These are phyloP conservation scores for Gossypium gossypioides DNA, from an alignment of 441 rosid species.

Conservation along the genomic window DNA sequence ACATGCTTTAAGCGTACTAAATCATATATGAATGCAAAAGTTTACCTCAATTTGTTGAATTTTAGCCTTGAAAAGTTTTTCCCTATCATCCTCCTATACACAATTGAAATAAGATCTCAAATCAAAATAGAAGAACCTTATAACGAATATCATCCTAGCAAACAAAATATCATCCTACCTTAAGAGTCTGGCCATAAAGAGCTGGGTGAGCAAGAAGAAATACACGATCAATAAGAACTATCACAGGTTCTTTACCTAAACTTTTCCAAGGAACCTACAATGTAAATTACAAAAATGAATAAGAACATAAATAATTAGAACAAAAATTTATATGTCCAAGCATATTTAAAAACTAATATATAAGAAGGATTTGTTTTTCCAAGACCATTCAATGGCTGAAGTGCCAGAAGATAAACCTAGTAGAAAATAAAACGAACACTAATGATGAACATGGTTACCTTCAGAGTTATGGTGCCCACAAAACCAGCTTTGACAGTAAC, in stretches of 20 bases:
- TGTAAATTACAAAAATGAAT: neutral
- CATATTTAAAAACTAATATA: neutral
- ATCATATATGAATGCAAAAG: neutral
- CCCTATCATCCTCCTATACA: slow-evolving; percentile 71
- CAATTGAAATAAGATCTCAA: slow-evolving; percentile 2
- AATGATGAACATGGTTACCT: slow-evolving; percentile 40
- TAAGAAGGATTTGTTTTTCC: neutral
- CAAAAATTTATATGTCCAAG: neutral
- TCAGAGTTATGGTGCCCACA: slow-evolving; percentile 79
- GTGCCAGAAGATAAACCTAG: neutral
- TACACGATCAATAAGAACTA: slow-evolving; percentile 85
- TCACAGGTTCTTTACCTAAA: slow-evolving; percentile 91
- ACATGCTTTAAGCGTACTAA: neutral
- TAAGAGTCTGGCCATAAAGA: slow-evolving; percentile 48
- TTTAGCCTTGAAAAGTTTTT: slow-evolving; percentile 75
- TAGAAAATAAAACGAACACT: neutral
- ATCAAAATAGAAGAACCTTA: neutral
- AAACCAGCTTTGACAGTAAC: slow-evolving; percentile 93
- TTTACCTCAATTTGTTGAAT: slow-evolving; percentile 89
- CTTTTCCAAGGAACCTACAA: slow-evolving; percentile 98
- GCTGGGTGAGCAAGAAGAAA: slow-evolving; percentile 84
- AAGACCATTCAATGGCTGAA: neutral
- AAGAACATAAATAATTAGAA: neutral
- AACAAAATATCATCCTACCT: slow-evolving; percentile 31
- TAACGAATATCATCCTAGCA: neutral